Percentiles rank a stretch among this genome's conserved stretches.
phyloP scores from a whole-genome alignment of 1,139 yeast genomes.

The Candida sojae region DNA sequence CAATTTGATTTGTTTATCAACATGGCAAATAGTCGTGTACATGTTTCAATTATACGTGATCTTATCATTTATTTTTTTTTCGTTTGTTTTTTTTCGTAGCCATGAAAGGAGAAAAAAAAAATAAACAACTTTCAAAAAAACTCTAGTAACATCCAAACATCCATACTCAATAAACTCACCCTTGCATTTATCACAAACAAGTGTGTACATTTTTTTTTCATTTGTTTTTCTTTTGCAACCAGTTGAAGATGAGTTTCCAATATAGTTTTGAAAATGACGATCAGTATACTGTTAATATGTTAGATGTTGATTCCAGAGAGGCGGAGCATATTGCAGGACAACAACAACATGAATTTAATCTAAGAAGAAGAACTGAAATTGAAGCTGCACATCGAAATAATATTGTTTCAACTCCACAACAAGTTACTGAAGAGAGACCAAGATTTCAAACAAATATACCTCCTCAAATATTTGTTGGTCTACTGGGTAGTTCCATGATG shows the following conservation, averaged over 20 bases:
- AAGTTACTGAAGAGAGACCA: background rate
- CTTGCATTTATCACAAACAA: background rate
- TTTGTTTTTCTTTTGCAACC: background rate
- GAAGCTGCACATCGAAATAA: slow-evolving; percentile 2
- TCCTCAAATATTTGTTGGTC: slow-evolving; percentile 8
- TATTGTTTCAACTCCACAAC: background rate
- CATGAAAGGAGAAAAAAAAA: background rate
- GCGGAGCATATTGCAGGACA: background rate
- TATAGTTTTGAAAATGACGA: background rate
- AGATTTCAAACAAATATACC: background rate
- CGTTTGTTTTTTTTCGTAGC: background rate
- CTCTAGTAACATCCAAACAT: slow-evolving; percentile 1
- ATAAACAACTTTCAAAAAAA: background rate
- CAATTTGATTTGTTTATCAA: too few relatives aligned
- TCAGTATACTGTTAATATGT: background rate
- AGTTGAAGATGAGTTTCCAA: background rate
- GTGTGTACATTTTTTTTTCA: background rate
- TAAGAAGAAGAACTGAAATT: background rate
- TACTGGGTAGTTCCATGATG: slow-evolving; percentile 19
- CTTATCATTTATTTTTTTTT: background rate
- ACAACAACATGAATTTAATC: background rate
- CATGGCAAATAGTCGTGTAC: background rate
- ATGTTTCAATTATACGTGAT: background rate
- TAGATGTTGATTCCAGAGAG: too few relatives aligned
- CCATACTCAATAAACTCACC: background rate